These are phyloP conservation scores for Pyrenochaeta sp. DNA, from an alignment of 2,329 filamentous ascomycete genomes.

Conservation along the genomic window DNA sequence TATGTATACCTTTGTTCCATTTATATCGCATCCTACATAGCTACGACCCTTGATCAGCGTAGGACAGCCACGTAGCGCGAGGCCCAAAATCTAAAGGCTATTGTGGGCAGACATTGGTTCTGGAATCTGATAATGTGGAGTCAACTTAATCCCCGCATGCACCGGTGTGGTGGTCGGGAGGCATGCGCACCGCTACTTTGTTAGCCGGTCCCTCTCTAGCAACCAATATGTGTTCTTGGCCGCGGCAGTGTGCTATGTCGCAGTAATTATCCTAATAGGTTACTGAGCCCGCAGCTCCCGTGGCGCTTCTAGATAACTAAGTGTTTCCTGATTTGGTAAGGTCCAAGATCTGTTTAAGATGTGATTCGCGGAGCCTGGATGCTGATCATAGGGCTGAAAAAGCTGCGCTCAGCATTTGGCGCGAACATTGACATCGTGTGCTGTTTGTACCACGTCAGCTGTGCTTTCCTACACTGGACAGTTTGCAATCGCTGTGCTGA, in stretches of 20 bases:
- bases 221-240: too few species aligned
- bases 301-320: background rate
- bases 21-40: background rate
- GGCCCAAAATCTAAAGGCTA: too few species aligned
- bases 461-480: background rate
- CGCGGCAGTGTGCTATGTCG: too few species aligned
- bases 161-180: background rate
- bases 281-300: background rate
- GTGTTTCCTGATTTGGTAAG: background rate
- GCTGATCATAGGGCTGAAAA: background rate
- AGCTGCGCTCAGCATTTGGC: background rate
- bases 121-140: too few species aligned
- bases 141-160: too few species aligned
- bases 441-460: constrained; percentile 5
- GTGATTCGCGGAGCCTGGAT: background rate
- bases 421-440: background rate
- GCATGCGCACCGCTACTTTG: constrained; percentile 3
- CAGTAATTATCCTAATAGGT: background rate
- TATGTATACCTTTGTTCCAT: background rate
- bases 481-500: background rate
- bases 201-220: too few species aligned
- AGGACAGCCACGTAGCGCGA: too few species aligned
- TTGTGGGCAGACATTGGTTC: too few species aligned
- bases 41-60: background rate
- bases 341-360: background rate